Evolutionary conservation across 176 grass and related monocot species (phyloP).

Genomic region (Eragrostis nindensis): DNA sequence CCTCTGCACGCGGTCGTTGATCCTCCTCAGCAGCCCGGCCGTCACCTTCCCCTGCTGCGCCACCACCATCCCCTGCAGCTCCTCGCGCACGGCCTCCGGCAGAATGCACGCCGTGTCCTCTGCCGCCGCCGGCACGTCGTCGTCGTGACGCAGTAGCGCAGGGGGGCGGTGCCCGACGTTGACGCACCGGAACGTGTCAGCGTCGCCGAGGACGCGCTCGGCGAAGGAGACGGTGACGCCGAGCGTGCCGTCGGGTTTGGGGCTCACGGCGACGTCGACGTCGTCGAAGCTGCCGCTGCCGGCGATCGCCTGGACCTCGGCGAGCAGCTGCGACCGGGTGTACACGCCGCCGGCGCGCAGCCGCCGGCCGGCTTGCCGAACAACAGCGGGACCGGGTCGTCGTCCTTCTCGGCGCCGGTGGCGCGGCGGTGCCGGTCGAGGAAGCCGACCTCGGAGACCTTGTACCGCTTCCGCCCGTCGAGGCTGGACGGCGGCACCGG

Average conservation of each 20-base stretch:
- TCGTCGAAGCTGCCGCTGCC: constrained; percentile 87
- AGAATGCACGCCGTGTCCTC: constrained; percentile 79
- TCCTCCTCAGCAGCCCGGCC: constrained; percentile 82
- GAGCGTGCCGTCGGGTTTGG: constrained; percentile 85
- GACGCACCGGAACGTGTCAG: constrained; percentile 82
- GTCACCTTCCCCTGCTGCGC: constrained; percentile 74
- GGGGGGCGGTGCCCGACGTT: constrained; percentile 17
- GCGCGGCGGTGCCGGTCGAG: constrained; percentile 57
- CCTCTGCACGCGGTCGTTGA: constrained; percentile 75
- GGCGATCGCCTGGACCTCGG: constrained; percentile 78
- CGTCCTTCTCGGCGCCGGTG: constrained; percentile 37
- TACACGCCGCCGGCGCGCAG: constrained; percentile 86
- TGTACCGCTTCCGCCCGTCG: constrained; percentile 22
- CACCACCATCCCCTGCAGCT: constrained; percentile 74
- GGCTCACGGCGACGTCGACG: constrained; percentile 75
- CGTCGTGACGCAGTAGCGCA: constrained; percentile 38
- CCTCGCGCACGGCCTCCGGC: constrained; percentile 58
- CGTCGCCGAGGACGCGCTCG: constrained; percentile 64
- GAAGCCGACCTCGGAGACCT: constrained; percentile 70
- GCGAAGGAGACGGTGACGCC: constrained; percentile 71
- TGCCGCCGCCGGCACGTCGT: constrained; percentile 89
- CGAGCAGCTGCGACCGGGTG: constrained; percentile 84
- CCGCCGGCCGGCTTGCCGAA: constrained; percentile 67
- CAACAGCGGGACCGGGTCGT: constrained; percentile 82
- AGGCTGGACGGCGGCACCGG: constrained; percentile 55